Evolutionary conservation across 768 basidiomycete species (phyloP).

Genomic region (Boletus tylopilopsis): DNA sequence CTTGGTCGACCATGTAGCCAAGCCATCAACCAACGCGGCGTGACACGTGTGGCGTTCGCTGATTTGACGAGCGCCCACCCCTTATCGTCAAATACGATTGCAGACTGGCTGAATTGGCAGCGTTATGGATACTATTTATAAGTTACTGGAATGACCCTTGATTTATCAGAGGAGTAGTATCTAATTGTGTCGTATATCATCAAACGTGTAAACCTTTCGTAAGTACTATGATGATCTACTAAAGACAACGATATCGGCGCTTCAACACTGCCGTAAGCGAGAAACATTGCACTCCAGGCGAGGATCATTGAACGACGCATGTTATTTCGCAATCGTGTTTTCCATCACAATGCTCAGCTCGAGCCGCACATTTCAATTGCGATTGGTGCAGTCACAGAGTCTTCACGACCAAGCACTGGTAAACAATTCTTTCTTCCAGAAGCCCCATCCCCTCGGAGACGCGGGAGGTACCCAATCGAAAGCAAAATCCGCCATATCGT

Average conservation of each 20-base stretch:
- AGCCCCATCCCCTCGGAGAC: constrained; percentile 30
- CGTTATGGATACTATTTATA: neutral
- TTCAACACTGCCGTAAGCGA: neutral
- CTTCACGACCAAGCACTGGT: constrained; percentile 10
- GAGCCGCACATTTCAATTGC: neutral
- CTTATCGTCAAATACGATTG: constrained; percentile 29
- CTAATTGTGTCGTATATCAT: too few species aligned
- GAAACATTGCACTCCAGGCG: neutral
- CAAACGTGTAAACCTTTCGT: too few species aligned
- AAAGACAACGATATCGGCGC: neutral
- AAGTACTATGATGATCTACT: neutral
- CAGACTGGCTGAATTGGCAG: constrained; percentile 3
- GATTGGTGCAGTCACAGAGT: constrained; percentile 7
- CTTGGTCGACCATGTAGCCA: neutral
- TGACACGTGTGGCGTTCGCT: constrained; percentile 18
- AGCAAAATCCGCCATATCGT: constrained; percentile 6
- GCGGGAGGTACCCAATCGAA: constrained; percentile 21
- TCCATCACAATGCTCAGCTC: neutral
- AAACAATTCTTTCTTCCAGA: constrained; percentile 21
- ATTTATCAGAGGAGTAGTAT: too few species aligned
- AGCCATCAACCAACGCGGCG: constrained; percentile 10
- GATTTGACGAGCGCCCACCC: constrained; percentile 6
- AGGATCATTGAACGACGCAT: neutral
- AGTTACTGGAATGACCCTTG: neutral
- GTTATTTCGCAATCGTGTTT: neutral